phyloP scores from a whole-genome alignment of 73 alveolate genomes.

The Symbiodinium pilosum region DNA sequence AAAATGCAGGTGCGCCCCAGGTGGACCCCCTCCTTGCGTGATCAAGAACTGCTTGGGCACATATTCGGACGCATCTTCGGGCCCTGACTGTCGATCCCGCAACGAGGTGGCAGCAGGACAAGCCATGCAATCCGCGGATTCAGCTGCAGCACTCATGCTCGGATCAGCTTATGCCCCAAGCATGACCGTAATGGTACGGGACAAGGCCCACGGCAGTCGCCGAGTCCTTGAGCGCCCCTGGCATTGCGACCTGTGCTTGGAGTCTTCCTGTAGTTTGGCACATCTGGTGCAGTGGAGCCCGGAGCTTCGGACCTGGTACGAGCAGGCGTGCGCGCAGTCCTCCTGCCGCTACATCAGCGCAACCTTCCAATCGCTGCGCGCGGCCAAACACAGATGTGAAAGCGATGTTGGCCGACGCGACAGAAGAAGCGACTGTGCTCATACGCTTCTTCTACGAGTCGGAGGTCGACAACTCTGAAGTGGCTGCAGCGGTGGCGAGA shows the following conservation, averaged over 20 bases:
- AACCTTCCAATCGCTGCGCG: background rate
- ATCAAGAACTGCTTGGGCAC: background rate
- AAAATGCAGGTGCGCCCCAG: background rate
- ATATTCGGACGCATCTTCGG: background rate
- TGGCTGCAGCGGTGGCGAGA: background rate
- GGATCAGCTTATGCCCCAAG: background rate
- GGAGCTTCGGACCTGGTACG: background rate
- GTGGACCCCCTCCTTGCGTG: background rate
- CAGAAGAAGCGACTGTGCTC: background rate
- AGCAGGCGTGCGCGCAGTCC: background rate
- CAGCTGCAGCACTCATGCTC: background rate
- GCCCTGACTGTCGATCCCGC: background rate
- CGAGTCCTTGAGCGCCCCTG: slow-evolving; percentile 2
- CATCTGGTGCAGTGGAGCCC: background rate
- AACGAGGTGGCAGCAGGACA: background rate
- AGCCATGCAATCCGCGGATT: background rate
- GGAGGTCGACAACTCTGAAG: background rate
- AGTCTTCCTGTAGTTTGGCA: background rate
- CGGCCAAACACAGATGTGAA: background rate
- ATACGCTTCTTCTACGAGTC: background rate
- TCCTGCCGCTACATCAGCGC: background rate
- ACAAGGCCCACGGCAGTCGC: background rate
- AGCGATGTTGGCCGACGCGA: background rate
- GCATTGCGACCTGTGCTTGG: background rate
- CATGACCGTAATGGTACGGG: background rate